Evolutionary conservation across 106 monocot species (phyloP).

Genomic region (Iris macrosiphon): DNA sequence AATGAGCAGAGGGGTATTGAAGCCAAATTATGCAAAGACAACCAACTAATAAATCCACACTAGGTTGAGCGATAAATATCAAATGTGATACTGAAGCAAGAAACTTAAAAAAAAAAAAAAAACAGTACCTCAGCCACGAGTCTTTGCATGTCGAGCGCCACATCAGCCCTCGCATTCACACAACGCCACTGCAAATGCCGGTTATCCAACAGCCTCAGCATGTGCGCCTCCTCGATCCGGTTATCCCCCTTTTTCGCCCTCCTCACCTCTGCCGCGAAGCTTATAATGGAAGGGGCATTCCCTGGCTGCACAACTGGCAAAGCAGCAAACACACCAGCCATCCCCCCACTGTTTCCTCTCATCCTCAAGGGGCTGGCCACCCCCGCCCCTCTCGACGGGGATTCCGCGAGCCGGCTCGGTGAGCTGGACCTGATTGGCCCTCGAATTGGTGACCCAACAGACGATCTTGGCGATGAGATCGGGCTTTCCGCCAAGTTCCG

Average conservation of each 20-base stretch:
- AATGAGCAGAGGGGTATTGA: too few species aligned
- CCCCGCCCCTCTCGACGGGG: constrained; percentile 45
- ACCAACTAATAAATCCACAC: too few species aligned
- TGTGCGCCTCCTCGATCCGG: constrained; percentile 84
- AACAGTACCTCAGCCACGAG: constrained; percentile 56
- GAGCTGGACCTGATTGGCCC: constrained; percentile 30
- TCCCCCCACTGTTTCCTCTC: constrained; percentile 29
- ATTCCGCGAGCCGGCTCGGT: constrained; percentile 25
- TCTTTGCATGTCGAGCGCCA: constrained; percentile 39
- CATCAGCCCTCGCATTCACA: constrained; percentile 56
- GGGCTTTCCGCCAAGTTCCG: constrained; percentile 30
- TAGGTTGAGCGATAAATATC: too few species aligned
- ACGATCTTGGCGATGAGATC: constrained; percentile 19
- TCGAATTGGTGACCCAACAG: constrained; percentile 22
- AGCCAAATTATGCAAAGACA: too few species aligned
- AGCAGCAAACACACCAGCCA: constrained; percentile 2
- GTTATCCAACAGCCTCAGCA: constrained; percentile 69
- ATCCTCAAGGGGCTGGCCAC: constrained; percentile 46
- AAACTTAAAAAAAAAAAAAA: too few species aligned
- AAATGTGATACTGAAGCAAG: too few species aligned
- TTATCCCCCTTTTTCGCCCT: constrained; percentile 90
- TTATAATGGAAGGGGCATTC: constrained; percentile 87
- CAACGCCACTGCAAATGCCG: constrained; percentile 82
- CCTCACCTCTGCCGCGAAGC: constrained; percentile 81
- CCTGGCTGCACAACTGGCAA: constrained; percentile 15